phyloP scores from a whole-genome alignment of 2,329 filamentous ascomycete species.

The Clonostachys byssicola region DNA sequence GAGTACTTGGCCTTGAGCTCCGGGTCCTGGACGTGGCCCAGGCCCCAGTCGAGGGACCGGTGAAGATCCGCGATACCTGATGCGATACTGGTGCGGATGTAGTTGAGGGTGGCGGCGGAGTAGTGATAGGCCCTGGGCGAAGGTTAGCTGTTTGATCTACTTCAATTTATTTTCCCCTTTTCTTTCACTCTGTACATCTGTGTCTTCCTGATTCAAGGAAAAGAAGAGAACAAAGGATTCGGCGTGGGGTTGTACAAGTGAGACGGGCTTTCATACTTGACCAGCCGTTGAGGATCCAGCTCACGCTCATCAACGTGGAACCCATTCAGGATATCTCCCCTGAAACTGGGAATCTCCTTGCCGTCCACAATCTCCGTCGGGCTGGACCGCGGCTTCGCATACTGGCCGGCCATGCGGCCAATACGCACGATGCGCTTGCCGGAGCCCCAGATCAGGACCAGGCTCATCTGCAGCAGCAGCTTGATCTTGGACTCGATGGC shows the following conservation, averaged over 20 bases:
- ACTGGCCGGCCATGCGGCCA: constrained; percentile 94
- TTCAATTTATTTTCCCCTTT: not conserved
- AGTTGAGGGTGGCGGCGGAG: constrained; percentile 92
- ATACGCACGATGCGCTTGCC: constrained; percentile 85
- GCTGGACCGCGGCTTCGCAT: constrained; percentile 90
- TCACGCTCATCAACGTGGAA: constrained; percentile 71
- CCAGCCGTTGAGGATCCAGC: constrained; percentile 78
- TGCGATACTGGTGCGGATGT: constrained; percentile 76
- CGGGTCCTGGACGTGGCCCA: constrained; percentile 86
- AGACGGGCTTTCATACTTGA: constrained; percentile 44
- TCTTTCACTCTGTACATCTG: not conserved
- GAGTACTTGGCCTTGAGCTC: constrained; percentile 83
- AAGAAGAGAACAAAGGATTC: not conserved
- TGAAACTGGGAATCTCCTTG: constrained; percentile 80
- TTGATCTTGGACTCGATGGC: constrained; percentile 97
- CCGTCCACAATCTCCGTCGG: constrained; percentile 81
- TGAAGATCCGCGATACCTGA: constrained; percentile 93
- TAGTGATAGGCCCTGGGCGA: constrained; percentile 81
- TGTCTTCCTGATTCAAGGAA: not conserved
- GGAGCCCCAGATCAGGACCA: constrained; percentile 88
- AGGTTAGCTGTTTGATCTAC: not conserved
- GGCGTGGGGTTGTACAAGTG: not conserved
- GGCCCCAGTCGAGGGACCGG: constrained; percentile 88
- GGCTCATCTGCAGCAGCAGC: constrained; percentile 91
- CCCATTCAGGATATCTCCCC: constrained; percentile 94